Percentiles rank a stretch among this genome's conserved stretches.
Conservation (phyloP, 139 green algal species). For the Diplosphaera chodatii region DNA sequence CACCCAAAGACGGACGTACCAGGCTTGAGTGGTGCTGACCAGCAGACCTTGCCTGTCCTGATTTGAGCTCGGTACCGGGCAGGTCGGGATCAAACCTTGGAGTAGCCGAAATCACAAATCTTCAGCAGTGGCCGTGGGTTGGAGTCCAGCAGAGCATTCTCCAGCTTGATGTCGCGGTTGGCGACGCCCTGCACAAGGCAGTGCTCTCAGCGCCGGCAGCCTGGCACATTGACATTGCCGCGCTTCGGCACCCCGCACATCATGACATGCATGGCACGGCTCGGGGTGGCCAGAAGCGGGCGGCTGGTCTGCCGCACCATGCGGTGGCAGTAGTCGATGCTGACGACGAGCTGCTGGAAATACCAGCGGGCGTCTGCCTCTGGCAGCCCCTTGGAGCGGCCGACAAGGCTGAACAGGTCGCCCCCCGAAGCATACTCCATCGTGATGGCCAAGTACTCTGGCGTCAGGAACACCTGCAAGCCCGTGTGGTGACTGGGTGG, state of each 20-base stretch:
- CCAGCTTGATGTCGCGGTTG: constrained; percentile 77
- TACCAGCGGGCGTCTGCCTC: constrained; percentile 60
- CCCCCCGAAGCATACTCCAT: constrained; percentile 78
- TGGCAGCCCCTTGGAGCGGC: constrained; percentile 17
- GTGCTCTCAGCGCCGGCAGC: too few species aligned
- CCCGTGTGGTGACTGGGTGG: too few species aligned
- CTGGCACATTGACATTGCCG: neutral
- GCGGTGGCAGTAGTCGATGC: constrained; percentile 58
- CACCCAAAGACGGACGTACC: too few species aligned
- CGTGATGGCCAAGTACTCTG: constrained; percentile 60
- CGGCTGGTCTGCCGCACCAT: too few species aligned
- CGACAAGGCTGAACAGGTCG: constrained; percentile 67
- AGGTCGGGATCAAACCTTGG: constrained; percentile 31
- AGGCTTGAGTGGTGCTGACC: too few species aligned
- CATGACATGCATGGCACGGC: too few species aligned
- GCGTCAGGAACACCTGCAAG: constrained; percentile 35
- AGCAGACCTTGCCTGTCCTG: too few species aligned
- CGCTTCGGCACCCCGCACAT: neutral
- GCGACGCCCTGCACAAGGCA: constrained; percentile 41
- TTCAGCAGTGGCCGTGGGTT: constrained; percentile 45
- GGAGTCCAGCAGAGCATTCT: constrained; percentile 52
- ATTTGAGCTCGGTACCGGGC: too few species aligned
- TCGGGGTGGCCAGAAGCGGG: too few species aligned
- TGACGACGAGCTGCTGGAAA: constrained; percentile 66
- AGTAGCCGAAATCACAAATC: constrained; percentile 65